A percentile compares a stretch with the other conserved stretches of the same genome.
Evolutionary conservation across 305 asterid species (phyloP).

Genomic region (Fraxinus floribunda): DNA sequence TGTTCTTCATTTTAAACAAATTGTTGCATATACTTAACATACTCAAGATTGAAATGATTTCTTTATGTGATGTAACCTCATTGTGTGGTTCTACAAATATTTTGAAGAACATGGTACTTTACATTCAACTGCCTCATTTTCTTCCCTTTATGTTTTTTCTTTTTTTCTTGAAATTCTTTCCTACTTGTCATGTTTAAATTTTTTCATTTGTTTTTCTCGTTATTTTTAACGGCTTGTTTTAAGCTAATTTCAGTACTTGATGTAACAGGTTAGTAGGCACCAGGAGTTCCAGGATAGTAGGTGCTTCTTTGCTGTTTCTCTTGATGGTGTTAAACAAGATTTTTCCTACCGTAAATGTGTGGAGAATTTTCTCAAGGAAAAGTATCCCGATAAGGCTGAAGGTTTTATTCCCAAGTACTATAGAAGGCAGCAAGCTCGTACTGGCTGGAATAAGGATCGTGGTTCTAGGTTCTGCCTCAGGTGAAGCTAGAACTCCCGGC

Average conservation of each 20-base stretch:
- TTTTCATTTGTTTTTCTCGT: neutral
- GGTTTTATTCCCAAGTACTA: slow-evolving; percentile 63
- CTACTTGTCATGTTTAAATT: neutral
- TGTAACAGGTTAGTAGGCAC: slow-evolving; percentile 65
- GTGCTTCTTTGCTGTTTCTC: slow-evolving; percentile 74
- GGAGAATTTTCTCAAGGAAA: slow-evolving; percentile 51
- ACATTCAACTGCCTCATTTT: neutral
- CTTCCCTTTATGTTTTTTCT: neutral
- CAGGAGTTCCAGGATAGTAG: slow-evolving; percentile 67
- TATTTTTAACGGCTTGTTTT: neutral
- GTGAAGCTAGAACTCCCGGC: slow-evolving; percentile 39
- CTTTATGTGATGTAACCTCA: neutral
- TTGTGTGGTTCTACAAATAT: neutral
- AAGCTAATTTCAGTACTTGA: slow-evolving; percentile 24
- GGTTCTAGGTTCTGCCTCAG: slow-evolving; percentile 34
- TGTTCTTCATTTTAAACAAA: neutral
- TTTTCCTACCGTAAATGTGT: slow-evolving; percentile 83
- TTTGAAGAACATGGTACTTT: neutral
- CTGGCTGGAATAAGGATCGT: slow-evolving; percentile 52
- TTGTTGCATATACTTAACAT: neutral
- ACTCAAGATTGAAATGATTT: neutral
- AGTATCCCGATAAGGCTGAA: slow-evolving; percentile 72
- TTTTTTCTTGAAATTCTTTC: neutral
- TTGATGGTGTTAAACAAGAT: slow-evolving; percentile 68
- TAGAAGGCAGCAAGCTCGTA: slow-evolving; percentile 54